phyloP scores from a whole-genome alignment of 2,329 filamentous ascomycete genomes.

The Ophiocordyceps camponoti-floridani region DNA sequence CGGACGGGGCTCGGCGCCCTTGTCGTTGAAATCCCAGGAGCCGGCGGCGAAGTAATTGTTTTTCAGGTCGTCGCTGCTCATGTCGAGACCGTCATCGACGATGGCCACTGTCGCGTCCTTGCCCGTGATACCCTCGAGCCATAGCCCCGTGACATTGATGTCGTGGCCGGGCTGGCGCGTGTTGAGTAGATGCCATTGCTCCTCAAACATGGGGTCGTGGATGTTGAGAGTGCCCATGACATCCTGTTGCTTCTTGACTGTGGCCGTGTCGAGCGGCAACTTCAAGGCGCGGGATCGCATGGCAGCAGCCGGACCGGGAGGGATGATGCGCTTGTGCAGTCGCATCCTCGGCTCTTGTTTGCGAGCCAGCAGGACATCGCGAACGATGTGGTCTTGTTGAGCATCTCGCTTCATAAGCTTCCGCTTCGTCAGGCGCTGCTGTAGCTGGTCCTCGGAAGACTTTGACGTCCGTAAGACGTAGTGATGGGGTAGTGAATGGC shows the following conservation, averaged over 20 bases:
- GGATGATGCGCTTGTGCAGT: slow-evolving; percentile 33
- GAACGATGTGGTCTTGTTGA: slow-evolving; percentile 39
- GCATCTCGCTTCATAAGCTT: slow-evolving; percentile 44
- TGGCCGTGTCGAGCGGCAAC: slow-evolving; percentile 13
- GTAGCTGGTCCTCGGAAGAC: slow-evolving; percentile 39
- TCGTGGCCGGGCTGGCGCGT: slow-evolving; percentile 67
- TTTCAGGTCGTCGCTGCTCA: slow-evolving; percentile 84
- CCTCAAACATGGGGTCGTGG: slow-evolving; percentile 72
- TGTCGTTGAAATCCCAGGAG: slow-evolving; percentile 93
- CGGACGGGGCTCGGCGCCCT: slow-evolving; percentile 59
- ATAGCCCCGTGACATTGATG: slow-evolving; percentile 88
- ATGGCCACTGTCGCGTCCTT: slow-evolving; percentile 81
- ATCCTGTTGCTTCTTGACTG: slow-evolving; percentile 37
- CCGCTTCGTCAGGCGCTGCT: slow-evolving; percentile 30
- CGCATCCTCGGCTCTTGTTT: slow-evolving; percentile 44
- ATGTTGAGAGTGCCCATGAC: slow-evolving; percentile 56
- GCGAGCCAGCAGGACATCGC: slow-evolving; percentile 58
- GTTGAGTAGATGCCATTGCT: slow-evolving; percentile 95
- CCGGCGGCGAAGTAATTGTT: slow-evolving; percentile 87
- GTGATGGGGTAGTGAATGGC: slow-evolving; percentile 65
- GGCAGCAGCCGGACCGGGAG: slow-evolving; percentile 13
- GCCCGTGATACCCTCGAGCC: slow-evolving; percentile 80
- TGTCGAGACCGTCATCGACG: slow-evolving; percentile 89
- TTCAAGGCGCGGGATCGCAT: slow-evolving; percentile 2
- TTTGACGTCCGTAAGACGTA: slow-evolving; percentile 69